Base-by-base conservation (phyloP, 768 basidiomycete genomes). In the Psilocybe azurescens region DNA sequence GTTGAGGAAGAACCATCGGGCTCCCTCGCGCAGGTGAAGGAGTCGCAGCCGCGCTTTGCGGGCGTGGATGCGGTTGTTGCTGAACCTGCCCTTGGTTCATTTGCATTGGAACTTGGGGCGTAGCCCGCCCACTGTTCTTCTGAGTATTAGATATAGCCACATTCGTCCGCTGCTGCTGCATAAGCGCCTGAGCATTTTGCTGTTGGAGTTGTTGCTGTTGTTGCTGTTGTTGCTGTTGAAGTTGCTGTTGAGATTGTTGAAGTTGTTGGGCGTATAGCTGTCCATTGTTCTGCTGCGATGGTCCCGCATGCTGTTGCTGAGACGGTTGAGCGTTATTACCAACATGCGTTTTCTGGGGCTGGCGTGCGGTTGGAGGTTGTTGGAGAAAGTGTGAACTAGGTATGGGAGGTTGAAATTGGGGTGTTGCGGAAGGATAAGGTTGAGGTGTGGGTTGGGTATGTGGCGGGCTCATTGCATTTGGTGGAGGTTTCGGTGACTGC, bases 1-100 rank as follows among this genome's bases (percentile, higher is more conserved):
- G 67, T 55, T 77, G 78, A 29, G 72, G 75, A 30, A 69, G 59
- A 10, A 75, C 70, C 62, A 76, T 65, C 0, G 82, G 82, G 56
- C 80, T 81, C 47, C 63, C 72, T 10, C 79, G 74, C 28, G 67
- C 66, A 11, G 73, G 70, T 14, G 73, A 70, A 8, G 72, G 69
- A 11, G 61, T 69, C 14, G 67, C 65, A 7, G 63, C 58, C 8
- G 59, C 30, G 4, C 58, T 53, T 29, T 52, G 64, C 13, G 54
- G 57, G 14, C 56, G 13, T 58, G 62, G 38, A 57, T 62, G 53
- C 32, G 60, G 62, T 28, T 56, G 53, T 44, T 62, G 66, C 46
- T 65, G 76, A 3, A 70, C 72, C 9, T 76, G 78, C 18, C 67
- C 62, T 48, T 75, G 70, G 7, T 73, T 70, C 56, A 67, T 67